Evolutionary conservation across 495 filamentous ascomycete genomes (phyloP), one percentile per base, ranked within the genome.

Genomic region (Xylaria cubensis): DNA sequence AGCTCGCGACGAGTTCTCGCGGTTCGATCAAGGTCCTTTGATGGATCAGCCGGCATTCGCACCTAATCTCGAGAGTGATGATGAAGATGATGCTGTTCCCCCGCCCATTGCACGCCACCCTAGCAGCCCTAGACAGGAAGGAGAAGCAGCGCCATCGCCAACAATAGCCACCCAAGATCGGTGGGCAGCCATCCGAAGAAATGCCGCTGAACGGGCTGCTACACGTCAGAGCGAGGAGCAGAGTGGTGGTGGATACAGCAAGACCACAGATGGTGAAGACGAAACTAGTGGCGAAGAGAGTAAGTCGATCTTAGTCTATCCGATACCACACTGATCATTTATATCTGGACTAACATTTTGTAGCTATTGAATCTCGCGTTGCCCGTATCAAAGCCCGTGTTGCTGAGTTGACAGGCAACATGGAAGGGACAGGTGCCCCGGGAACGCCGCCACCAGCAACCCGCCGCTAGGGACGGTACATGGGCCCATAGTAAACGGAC

Each of bases 301-400:
- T 94, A 87, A 90, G 94, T 89, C 44, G 17, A 15, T 19, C 13
- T 24, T 8, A 61, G 56, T 24, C 3, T 26, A 50, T 56, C 19
- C 17, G 3, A 42, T 32, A 29, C 17, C 34, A n/a, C 59, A 53
- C 24, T 17, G 13, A 46, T 51, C 32, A 12, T 26, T 24, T 12
- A 26, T 24, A 48, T 39, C 17, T 2, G 50, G 36, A 53, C 80
- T 86, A 76, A 86, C 75, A 48, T 73, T 39, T n/a, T 59, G 12
- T 71, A 97, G 93, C 94, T 36, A 98, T 99, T 74, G 96, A 99
- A 80, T 93, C 94, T 50, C 92, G 96, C 68, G 96, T 98, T 71
- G 96, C 96, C 46, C 92, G 97, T 68, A 99, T 99, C 88, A 98
- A 98, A 83, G 97, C 97, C 68, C 89, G 96, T 46, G 97, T 99